Conservation (phyloP, 805 yeast species). For the Pichia occidentalis region DNA sequence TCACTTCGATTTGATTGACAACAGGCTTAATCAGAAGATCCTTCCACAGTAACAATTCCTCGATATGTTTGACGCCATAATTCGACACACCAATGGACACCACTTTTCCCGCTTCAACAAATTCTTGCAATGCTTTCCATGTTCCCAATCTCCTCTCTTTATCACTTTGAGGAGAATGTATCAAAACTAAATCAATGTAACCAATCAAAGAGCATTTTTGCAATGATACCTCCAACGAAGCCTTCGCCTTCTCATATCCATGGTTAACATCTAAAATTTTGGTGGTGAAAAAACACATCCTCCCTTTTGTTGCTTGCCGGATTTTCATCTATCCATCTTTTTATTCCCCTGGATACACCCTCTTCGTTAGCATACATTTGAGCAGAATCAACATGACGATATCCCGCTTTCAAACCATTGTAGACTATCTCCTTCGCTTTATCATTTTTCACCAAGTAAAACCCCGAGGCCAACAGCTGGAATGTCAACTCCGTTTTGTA, state of each 20-base stretch:
- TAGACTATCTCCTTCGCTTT: too few species aligned
- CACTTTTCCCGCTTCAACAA: conserved; percentile 43
- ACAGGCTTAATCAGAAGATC: conserved; percentile 52
- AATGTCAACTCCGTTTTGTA: too few species aligned
- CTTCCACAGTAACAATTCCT: conserved; percentile 53
- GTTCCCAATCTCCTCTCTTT: conserved; percentile 39
- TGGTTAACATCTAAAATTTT: conserved; percentile 30
- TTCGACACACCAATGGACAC: conserved; percentile 59
- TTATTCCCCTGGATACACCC: conserved; percentile 57
- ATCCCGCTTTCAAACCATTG: too few species aligned
- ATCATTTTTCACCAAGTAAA: too few species aligned
- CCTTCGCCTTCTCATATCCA: conserved; percentile 34
- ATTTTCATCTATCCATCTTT: conserved; percentile 31
- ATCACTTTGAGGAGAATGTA: conserved; percentile 48
- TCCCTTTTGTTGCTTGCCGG: conserved; percentile 27
- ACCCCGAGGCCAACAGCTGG: too few species aligned
- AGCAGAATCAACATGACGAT: too few species aligned
- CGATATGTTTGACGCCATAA: conserved; percentile 50
- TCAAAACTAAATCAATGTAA: conserved; percentile 48
- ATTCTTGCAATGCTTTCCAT: conserved; percentile 52
- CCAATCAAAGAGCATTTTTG: conserved; percentile 35
- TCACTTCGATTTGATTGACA: conserved; percentile 74
- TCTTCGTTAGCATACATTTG: conserved; percentile 57
- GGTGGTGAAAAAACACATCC: conserved; percentile 37
- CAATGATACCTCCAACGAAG: conserved; percentile 38